These are phyloP conservation scores for Exsudoporus frostii DNA, from an alignment of 768 basidiomycete species.

Conservation along the genomic window DNA sequence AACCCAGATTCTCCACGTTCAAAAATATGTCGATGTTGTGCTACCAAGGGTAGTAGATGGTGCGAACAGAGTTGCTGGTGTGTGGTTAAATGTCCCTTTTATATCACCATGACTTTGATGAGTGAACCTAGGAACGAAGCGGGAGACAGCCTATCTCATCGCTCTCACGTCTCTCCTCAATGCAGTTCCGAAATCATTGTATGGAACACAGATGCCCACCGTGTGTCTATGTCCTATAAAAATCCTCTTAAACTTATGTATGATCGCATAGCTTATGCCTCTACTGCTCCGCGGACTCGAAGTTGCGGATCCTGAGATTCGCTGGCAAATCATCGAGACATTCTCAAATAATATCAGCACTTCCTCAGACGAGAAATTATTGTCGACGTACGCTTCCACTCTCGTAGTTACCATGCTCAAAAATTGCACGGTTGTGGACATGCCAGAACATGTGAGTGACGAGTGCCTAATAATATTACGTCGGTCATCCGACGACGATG, in stretches of 20 bases:
- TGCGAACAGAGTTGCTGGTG: conserved; percentile 55
- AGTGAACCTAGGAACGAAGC: conserved; percentile 39
- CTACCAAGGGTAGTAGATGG: conserved; percentile 74
- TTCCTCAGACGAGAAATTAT: conserved; percentile 43
- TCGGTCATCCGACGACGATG: not conserved
- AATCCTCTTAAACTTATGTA: not conserved
- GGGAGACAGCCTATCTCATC: conserved; percentile 72
- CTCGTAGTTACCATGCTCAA: conserved; percentile 71
- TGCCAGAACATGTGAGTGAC: conserved; percentile 53
- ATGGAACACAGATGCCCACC: conserved; percentile 61
- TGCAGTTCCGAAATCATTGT: conserved; percentile 73
- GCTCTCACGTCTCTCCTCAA: conserved; percentile 81
- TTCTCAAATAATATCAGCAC: conserved; percentile 68
- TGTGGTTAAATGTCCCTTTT: conserved; percentile 15
- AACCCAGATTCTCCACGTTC: conserved; percentile 63
- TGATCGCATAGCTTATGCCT: conserved; percentile 70
- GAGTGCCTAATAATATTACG: not conserved
- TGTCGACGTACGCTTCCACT: conserved; percentile 69
- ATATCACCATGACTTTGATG: not conserved
- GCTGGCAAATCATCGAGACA: conserved; percentile 77
- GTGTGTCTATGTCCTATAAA: conserved; percentile 34
- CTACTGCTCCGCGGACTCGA: conserved; percentile 83
- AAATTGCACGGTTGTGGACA: conserved; percentile 50
- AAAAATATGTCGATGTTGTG: conserved; percentile 69
- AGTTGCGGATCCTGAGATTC: conserved; percentile 68